Conservation (phyloP, 148 eudicot species). For the Chenopodium formosanum region DNA sequence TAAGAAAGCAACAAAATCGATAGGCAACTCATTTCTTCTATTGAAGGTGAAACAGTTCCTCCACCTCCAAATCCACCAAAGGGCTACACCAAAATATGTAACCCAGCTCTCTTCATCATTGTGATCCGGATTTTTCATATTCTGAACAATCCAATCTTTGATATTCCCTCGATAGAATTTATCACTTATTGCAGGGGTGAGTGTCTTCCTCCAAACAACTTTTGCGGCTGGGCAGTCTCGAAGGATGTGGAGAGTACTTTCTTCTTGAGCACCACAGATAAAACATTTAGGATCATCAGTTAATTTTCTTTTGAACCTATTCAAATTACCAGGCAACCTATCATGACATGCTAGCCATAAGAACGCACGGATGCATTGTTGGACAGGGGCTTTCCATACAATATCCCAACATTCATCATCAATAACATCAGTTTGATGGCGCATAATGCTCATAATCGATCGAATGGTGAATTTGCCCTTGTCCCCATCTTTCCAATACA, state of each 20-base stretch:
- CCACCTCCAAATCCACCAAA: not conserved
- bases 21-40: not conserved
- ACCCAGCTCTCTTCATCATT: too few relatives aligned
- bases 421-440: not conserved
- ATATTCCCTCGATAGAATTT: too few relatives aligned
- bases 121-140: too few relatives aligned
- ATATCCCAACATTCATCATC: not conserved
- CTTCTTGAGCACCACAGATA: not conserved
- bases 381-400: not conserved
- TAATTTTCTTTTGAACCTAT: not conserved
- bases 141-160: not conserved
- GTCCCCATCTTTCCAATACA: not conserved
- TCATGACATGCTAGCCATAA: not conserved
- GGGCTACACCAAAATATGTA: not conserved
- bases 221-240: not conserved
- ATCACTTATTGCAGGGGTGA: too few relatives aligned
- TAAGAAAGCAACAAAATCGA: not conserved
- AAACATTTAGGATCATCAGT: not conserved
- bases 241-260: not conserved
- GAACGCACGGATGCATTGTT: not conserved
- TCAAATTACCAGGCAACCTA: not conserved
- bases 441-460: not conserved
- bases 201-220: not conserved
- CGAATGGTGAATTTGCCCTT: not conserved
- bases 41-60: too few relatives aligned